phyloP scores from a whole-genome alignment of 192 early-diverging fungal species.

The Spizellomyces punctatus region DNA sequence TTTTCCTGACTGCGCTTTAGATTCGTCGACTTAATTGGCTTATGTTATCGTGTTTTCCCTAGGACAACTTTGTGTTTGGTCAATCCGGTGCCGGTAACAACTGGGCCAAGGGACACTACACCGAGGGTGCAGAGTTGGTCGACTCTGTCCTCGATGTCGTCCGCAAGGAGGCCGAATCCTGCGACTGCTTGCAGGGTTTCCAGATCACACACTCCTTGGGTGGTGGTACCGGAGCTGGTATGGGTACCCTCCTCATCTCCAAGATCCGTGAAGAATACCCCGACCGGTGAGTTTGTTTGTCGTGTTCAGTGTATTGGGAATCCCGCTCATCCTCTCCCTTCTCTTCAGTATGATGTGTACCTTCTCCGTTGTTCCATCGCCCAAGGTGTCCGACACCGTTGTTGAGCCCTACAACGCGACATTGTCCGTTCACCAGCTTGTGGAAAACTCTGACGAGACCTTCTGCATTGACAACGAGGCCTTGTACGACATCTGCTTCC shows the following conservation, averaged over 20 bases:
- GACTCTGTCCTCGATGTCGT: slow-evolving; percentile 95
- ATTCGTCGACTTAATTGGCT: not conserved
- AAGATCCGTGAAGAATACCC: slow-evolving; percentile 99
- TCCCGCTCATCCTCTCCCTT: not conserved
- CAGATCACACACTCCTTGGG: slow-evolving; percentile 98
- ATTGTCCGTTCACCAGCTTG: slow-evolving; percentile 95
- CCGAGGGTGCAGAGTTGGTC: slow-evolving; percentile 97
- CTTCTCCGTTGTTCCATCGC: slow-evolving; percentile 95
- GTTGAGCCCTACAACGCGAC: slow-evolving; percentile 99
- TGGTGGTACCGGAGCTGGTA: slow-evolving; percentile 96
- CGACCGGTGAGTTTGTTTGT: slow-evolving; percentile 64
- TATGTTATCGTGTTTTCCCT: not conserved
- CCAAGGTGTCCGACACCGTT: slow-evolving; percentile 97
- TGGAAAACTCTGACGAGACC: slow-evolving; percentile 99
- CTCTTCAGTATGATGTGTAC: slow-evolving; percentile 84
- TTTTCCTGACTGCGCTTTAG: not conserved
- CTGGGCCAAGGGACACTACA: slow-evolving; percentile 99
- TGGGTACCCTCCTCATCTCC: slow-evolving; percentile 93
- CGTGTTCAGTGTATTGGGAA: not conserved
- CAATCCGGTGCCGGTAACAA: slow-evolving; percentile 98
- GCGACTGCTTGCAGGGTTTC: slow-evolving; percentile 98
- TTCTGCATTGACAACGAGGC: slow-evolving; percentile 99
- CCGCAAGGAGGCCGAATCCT: slow-evolving; percentile 93
- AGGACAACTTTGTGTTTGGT: slow-evolving; percentile 94
- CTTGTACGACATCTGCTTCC: slow-evolving; percentile 98